Evolutionary conservation across 306 rosid genomes (phyloP).

Genomic region (Citrullus mucosospermus): DNA sequence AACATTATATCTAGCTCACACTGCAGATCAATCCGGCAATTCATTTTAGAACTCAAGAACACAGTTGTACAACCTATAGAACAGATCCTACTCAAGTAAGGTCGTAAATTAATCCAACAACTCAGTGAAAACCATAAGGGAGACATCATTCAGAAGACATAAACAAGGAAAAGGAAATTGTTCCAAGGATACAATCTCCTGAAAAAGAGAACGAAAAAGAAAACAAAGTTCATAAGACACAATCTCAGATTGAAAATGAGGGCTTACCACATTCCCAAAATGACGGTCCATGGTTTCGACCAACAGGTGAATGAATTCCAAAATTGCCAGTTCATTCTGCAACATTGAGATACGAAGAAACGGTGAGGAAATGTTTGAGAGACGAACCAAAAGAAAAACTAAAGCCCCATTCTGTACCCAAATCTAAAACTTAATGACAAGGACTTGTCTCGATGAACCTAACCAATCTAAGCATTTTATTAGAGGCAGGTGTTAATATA

Average conservation of each 20-base stretch:
- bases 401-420: neutral
- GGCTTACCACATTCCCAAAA: slow-evolving; percentile 84
- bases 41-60: neutral
- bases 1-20: slow-evolving; percentile 99
- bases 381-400: neutral
- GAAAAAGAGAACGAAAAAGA: neutral
- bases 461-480: neutral
- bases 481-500: neutral
- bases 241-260: neutral
- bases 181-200: neutral
- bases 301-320: slow-evolving; percentile 86
- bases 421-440: neutral
- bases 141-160: neutral
- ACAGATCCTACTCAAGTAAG: too few relatives aligned
- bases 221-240: neutral
- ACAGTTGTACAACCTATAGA: too few relatives aligned
- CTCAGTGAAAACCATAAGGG: neutral
- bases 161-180: neutral
- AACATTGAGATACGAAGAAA: slow-evolving; percentile 5
- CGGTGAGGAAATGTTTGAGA: neutral
- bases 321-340: slow-evolving; percentile 88
- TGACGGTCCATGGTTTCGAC: slow-evolving; percentile 99
- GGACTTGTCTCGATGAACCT: neutral
- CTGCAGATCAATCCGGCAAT: slow-evolving; percentile 29
- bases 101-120: slow-evolving; percentile 3